Evolutionary conservation across 148 eudicot genomes (phyloP).

Genomic region (Suaeda aralocaspica): DNA sequence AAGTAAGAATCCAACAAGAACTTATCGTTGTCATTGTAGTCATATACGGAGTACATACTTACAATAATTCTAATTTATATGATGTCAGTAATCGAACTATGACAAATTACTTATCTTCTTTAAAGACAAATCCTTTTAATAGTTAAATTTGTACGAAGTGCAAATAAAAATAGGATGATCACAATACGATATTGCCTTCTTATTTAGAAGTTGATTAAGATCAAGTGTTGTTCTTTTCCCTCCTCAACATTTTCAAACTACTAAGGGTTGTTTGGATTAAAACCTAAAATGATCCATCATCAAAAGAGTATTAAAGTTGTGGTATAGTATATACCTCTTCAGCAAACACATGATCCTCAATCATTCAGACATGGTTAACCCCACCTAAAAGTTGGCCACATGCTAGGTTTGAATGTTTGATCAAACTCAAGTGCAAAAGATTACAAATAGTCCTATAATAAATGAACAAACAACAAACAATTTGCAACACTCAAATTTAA

Average conservation of each 20-base stretch:
- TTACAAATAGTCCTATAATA: background rate
- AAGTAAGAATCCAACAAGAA: no score
- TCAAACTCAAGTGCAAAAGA: slow-evolving; percentile 11
- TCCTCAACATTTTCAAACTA: background rate
- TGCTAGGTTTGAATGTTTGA: slow-evolving; percentile 13
- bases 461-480: background rate
- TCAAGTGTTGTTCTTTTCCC: background rate
- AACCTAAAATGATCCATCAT: slow-evolving; percentile 4
- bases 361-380: slow-evolving; percentile 23
- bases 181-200: no score
- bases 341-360: slow-evolving; percentile 28
- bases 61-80: no score
- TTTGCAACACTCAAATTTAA: no score
- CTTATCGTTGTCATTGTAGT: no score
- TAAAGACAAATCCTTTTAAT: no score
- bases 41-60: no score
- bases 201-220: background rate
- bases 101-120: no score
- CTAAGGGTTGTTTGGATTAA: no score
- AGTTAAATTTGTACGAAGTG: no score
- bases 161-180: no score
- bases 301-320: background rate
- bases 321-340: background rate
- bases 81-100: no score
- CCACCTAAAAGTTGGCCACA: slow-evolving; percentile 28